phyloP scores from a whole-genome alignment of 305 asterid species.

The Fraxinus greggii region DNA sequence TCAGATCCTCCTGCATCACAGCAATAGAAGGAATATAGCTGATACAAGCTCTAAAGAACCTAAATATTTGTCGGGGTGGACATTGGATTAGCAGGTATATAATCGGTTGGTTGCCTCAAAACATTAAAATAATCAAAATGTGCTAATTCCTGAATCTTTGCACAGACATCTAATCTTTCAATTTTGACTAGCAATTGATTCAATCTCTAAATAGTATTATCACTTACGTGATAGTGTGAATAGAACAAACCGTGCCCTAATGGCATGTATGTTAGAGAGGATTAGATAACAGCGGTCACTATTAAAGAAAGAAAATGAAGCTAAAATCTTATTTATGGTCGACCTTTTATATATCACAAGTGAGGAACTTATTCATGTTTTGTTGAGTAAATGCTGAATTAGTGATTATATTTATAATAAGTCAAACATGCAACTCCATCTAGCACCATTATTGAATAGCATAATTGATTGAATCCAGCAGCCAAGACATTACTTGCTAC shows the following conservation, averaged over 20 bases:
- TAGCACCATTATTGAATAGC: slow-evolving; percentile 15
- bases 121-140: neutral
- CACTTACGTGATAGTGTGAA: neutral
- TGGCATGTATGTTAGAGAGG: neutral
- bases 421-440: neutral
- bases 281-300: neutral
- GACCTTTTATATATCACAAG: neutral
- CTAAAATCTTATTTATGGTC: neutral
- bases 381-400: neutral
- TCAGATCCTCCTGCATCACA: too few species aligned
- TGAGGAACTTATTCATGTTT: neutral
- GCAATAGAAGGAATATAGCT: neutral
- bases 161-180: neutral
- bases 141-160: neutral
- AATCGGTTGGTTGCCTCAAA: neutral
- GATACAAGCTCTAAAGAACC: neutral
- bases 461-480: neutral
- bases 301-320: neutral
- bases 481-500: neutral
- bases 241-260: neutral
- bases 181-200: neutral
- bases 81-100: neutral
- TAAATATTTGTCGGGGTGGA: neutral
- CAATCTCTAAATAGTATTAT: too few species aligned
- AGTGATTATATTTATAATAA: neutral